These are phyloP conservation scores for Nakazawaea ishiwadae DNA, from an alignment of 805 yeast species.

Conservation along the genomic window DNA sequence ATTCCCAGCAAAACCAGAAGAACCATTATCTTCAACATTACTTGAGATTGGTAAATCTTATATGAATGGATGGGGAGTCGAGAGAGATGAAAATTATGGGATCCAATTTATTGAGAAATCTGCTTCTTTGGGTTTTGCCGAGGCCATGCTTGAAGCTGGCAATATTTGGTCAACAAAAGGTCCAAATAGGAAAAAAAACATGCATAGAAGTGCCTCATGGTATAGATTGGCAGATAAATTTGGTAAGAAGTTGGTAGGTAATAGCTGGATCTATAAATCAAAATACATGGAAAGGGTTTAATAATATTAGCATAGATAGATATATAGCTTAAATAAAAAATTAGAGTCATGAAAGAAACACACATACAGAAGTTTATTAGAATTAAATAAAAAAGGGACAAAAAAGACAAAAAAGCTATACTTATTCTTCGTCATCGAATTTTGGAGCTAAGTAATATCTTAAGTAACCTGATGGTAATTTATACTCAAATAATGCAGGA, in stretches of 20 bases:
- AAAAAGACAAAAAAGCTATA: not conserved
- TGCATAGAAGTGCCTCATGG: slow-evolving; percentile 64
- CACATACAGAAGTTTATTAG: not conserved
- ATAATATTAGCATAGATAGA: not conserved
- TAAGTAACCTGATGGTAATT: slow-evolving; percentile 85
- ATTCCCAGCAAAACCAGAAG: slow-evolving; percentile 33
- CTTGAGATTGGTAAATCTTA: slow-evolving; percentile 60
- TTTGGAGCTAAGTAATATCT: slow-evolving; percentile 97
- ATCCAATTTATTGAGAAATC: slow-evolving; percentile 57
- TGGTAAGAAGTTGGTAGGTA: slow-evolving; percentile 60
- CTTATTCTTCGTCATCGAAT: slow-evolving; percentile 83
- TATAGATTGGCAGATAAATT: slow-evolving; percentile 57
- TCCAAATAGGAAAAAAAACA: slow-evolving; percentile 50
- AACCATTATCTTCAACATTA: slow-evolving; percentile 44
- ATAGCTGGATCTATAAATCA: slow-evolving; percentile 71
- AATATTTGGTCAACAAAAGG: slow-evolving; percentile 59
- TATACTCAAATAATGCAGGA: slow-evolving; percentile 92
- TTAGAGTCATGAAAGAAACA: no score
- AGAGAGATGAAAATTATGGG: slow-evolving; percentile 52
- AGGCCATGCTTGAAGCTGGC: slow-evolving; percentile 69
- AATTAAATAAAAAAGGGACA: not conserved
- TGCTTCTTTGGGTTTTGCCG: slow-evolving; percentile 61
- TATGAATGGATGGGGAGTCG: slow-evolving; percentile 52
- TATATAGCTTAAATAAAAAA: not conserved
- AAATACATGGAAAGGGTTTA: slow-evolving; percentile 38